Evolutionary conservation across 768 basidiomycete species (phyloP).

Genomic region (Cyclocybe cylindracea): DNA sequence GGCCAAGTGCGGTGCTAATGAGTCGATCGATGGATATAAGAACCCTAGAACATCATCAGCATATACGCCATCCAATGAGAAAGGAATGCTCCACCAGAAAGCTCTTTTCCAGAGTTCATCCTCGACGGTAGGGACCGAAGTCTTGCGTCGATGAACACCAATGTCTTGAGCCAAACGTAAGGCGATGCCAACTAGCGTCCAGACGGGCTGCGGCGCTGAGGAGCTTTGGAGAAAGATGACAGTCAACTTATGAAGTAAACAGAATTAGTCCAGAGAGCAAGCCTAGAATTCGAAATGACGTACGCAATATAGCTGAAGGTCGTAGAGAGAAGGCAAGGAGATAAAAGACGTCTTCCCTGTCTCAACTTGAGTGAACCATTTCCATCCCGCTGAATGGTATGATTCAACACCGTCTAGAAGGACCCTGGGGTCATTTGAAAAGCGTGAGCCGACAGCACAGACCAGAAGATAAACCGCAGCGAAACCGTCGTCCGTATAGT

Average conservation of each 20-base stretch:
- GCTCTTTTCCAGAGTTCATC: slow-evolving; percentile 77
- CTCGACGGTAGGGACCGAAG: slow-evolving; percentile 43
- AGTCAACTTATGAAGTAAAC: slow-evolving; percentile 39
- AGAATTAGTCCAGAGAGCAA: not conserved
- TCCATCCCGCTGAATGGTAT: slow-evolving; percentile 58
- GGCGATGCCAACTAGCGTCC: slow-evolving; percentile 72
- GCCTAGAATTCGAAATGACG: slow-evolving; percentile 23
- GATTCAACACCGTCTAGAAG: slow-evolving; percentile 38
- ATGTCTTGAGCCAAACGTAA: slow-evolving; percentile 79
- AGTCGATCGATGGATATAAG: slow-evolving; percentile 54
- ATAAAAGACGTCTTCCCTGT: slow-evolving; percentile 62
- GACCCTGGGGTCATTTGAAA: slow-evolving; percentile 58
- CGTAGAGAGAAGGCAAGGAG: slow-evolving; percentile 65
- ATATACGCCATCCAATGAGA: not conserved
- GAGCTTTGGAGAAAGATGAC: slow-evolving; percentile 56
- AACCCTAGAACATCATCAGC: slow-evolving; percentile 38
- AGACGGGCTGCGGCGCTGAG: slow-evolving; percentile 62
- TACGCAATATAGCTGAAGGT: slow-evolving; percentile 69
- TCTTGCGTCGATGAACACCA: slow-evolving; percentile 62
- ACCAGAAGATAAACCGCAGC: slow-evolving; percentile 64
- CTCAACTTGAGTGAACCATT: slow-evolving; percentile 68
- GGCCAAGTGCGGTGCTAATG: slow-evolving; percentile 57
- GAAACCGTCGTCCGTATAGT: slow-evolving; percentile 54
- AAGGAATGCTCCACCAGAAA: slow-evolving; percentile 47
- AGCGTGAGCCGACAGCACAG: slow-evolving; percentile 68